Conservation (phyloP, 176 grass and related monocot species). For the Oropetium thomaeum region DNA sequence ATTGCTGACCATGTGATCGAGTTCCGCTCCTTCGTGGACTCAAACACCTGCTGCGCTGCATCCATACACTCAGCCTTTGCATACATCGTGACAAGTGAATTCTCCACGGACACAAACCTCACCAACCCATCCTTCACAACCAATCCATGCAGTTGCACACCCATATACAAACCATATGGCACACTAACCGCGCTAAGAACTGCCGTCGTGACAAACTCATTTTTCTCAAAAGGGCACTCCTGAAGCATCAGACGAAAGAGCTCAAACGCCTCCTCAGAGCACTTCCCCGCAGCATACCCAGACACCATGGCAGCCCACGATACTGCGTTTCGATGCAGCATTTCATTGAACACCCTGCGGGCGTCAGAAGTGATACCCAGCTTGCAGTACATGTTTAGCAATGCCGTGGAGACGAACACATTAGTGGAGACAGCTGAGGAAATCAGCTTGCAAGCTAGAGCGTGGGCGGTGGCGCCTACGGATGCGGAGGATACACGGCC, state of each 20-base stretch:
- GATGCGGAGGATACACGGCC: not conserved
- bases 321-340: slow-evolving; percentile 48
- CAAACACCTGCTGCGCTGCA: slow-evolving; percentile 52
- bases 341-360: slow-evolving; percentile 57
- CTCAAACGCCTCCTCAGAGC: slow-evolving; percentile 39
- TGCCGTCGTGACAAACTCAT: slow-evolving; percentile 58
- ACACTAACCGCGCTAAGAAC: slow-evolving; percentile 61
- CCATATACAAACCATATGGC: slow-evolving; percentile 45
- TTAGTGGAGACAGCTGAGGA: slow-evolving; percentile 9
- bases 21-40: slow-evolving; percentile 47
- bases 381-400: slow-evolving; percentile 77
- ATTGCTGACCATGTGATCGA: slow-evolving; percentile 80
- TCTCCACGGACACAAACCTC: slow-evolving; percentile 57
- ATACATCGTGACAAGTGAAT: slow-evolving; percentile 72
- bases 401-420: slow-evolving; percentile 51
- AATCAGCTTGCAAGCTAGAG: slow-evolving; percentile 50
- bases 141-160: slow-evolving; percentile 56
- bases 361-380: slow-evolving; percentile 38
- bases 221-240: slow-evolving; percentile 33
- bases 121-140: slow-evolving; percentile 47
- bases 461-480: slow-evolving; percentile 27
- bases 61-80: slow-evolving; percentile 55
- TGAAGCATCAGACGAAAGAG: slow-evolving; percentile 57
- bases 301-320: slow-evolving; percentile 68
- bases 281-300: slow-evolving; percentile 55